Evolutionary conservation across 768 basidiomycete genomes (phyloP).

Genomic region (Scleroderma citrinum): DNA sequence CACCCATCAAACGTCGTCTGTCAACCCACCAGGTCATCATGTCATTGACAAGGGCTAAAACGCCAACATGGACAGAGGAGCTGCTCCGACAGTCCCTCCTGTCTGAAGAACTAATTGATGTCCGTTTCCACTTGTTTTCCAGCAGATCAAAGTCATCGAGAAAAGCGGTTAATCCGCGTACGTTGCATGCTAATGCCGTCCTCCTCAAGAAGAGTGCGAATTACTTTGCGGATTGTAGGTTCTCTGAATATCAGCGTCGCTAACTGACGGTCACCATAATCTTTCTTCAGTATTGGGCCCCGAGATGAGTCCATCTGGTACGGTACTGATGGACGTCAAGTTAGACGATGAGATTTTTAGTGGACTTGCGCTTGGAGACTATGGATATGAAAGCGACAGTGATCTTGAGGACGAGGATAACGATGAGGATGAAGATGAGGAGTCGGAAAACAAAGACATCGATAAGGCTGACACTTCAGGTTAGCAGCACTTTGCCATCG

Average conservation of each 20-base stretch:
- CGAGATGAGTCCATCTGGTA: conserved; percentile 6
- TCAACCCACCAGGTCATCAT: too few species aligned
- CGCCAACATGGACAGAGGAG: conserved; percentile 6
- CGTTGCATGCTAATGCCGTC: conserved; percentile 23
- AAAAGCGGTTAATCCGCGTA: conserved; percentile 13
- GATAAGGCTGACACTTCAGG: background rate
- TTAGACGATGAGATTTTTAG: conserved; percentile 7
- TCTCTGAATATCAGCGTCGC: background rate
- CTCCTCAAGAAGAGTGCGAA: conserved; percentile 22
- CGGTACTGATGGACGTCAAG: conserved; percentile 12
- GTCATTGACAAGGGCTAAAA: background rate
- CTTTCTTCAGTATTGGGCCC: conserved; percentile 11
- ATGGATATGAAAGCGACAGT: conserved; percentile 30
- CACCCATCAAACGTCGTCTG: too few species aligned
- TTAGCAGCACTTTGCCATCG: background rate
- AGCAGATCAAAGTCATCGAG: conserved; percentile 10
- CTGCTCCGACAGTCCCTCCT: conserved; percentile 21
- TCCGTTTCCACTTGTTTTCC: conserved; percentile 27
- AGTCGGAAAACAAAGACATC: background rate
- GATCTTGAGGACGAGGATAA: conserved; percentile 28
- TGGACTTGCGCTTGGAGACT: conserved; percentile 12
- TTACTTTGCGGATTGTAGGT: conserved; percentile 25
- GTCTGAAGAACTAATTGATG: conserved; percentile 24
- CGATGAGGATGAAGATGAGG: background rate
- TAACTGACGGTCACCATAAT: background rate